phyloP scores from a whole-genome alignment of 352 stramenopile species.

The Globisporangium acanthophoron region DNA sequence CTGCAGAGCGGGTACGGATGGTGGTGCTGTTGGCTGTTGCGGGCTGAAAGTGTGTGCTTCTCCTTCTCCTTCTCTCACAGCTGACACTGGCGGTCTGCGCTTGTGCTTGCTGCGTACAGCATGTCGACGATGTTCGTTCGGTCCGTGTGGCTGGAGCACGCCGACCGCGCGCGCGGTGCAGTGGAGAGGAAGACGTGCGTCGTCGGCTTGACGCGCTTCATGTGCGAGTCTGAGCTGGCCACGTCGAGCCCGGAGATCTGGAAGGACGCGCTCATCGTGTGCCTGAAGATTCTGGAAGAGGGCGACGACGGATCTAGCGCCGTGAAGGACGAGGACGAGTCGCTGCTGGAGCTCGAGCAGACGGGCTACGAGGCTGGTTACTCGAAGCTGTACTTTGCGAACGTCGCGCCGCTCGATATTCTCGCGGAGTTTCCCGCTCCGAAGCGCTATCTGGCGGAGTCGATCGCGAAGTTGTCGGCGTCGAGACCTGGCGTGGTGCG shows the following conservation, averaged over 20 bases:
- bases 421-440: slow-evolving; percentile 69
- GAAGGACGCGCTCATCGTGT: slow-evolving; percentile 38
- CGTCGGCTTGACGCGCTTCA: slow-evolving; percentile 60
- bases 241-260: slow-evolving; percentile 45
- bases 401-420: slow-evolving; percentile 76
- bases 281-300: slow-evolving; percentile 60
- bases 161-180: slow-evolving; percentile 53
- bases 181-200: slow-evolving; percentile 67
- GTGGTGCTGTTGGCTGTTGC: slow-evolving; percentile 1
- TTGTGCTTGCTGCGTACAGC: slow-evolving; percentile 20
- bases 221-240: slow-evolving; percentile 71
- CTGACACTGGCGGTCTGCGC: background rate
- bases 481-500: slow-evolving; percentile 61
- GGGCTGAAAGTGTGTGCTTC: background rate
- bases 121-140: slow-evolving; percentile 91
- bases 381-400: slow-evolving; percentile 92
- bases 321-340: slow-evolving; percentile 80
- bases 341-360: slow-evolving; percentile 67
- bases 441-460: slow-evolving; percentile 62
- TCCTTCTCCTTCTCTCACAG: slow-evolving; percentile 14
- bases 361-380: slow-evolving; percentile 93
- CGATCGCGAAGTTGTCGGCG: slow-evolving; percentile 60
- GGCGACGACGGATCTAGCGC: slow-evolving; percentile 44
- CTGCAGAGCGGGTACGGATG: slow-evolving; percentile 80
- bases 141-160: slow-evolving; percentile 85